Conservation (phyloP, 179 eudicot species). For the Amaranthus tricolor region DNA sequence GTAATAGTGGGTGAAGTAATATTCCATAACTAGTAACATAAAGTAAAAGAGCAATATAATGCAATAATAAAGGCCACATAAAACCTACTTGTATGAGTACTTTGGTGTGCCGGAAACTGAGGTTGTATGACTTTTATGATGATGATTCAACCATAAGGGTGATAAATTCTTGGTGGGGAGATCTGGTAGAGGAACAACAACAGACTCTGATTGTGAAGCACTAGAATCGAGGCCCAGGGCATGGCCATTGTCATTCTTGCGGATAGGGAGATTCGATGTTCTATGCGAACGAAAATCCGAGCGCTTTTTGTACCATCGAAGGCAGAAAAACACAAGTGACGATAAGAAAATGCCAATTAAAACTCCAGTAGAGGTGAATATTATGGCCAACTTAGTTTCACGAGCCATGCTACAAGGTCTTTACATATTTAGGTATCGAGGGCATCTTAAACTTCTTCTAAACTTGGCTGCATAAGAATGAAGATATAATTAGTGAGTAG, state of each 20-base stretch:
- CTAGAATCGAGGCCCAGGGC: slow-evolving; percentile 52
- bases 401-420: slow-evolving; percentile 52
- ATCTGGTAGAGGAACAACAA: slow-evolving; percentile 40
- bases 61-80: slow-evolving; percentile 5
- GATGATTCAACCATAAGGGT: slow-evolving; percentile 56
- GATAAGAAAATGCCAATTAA: slow-evolving; percentile 65
- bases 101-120: slow-evolving; percentile 70
- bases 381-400: slow-evolving; percentile 46
- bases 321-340: slow-evolving; percentile 40
- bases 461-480: slow-evolving; percentile 19
- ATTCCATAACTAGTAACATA: background rate
- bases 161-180: slow-evolving; percentile 38
- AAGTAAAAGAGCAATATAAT: background rate
- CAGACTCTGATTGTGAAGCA: slow-evolving; percentile 48
- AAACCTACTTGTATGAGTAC: slow-evolving; percentile 82
- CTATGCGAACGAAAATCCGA: slow-evolving; percentile 35
- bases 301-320: slow-evolving; percentile 65
- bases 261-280: slow-evolving; percentile 47
- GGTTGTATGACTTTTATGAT: slow-evolving; percentile 49
- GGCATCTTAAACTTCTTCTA: slow-evolving; percentile 50
- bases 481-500: slow-evolving; percentile 1
- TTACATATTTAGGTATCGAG: slow-evolving; percentile 30
- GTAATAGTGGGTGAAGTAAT: too few relatives aligned
- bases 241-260: slow-evolving; percentile 54
- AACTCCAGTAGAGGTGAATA: slow-evolving; percentile 66